Evolutionary conservation across 371 early-diverging fungal genomes (phyloP), one percentile per base, ranked within the genome.

Genomic region (Syncephalastrum sp.): DNA sequence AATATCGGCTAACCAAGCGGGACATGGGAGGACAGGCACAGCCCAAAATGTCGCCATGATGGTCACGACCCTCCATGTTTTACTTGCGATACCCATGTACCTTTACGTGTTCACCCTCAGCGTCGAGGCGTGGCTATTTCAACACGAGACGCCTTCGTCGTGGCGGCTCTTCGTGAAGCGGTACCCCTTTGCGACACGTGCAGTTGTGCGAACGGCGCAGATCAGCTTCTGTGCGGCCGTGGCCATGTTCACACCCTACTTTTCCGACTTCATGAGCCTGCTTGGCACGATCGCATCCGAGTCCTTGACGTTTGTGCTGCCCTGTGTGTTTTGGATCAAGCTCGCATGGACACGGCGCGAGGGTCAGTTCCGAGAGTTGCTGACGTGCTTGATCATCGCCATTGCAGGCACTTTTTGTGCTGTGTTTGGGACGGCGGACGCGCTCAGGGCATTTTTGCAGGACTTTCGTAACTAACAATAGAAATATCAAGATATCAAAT

Each of bases 241-340:
- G 45, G 91, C 93, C 14, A 70, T 91, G 64, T 72, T 84, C 53
- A 74, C 93, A n/a, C 91, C 93, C 0, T 89, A 82, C 67, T 92
- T 94, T 63, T 82, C 86, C 29, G 87, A 90, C 63, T 77, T 92
- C 52, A 90, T 93, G 88, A 79, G 85, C 8, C 67, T 94, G 45
- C 60, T 94, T 21, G 93, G 95, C 8, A 90, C 92, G 5, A 56
- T 92, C n/a, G 81, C 88, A 15, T 86, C 83, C 29, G 87, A 86
- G 43, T 70, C 85, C 59, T 75, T 92, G 45, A 84, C 91, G 12
- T 93, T 93, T 68, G 84, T 95, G 16, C 75, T 93, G 50, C 95
- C 95, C 0, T 79, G 89, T 19, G 60, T 90, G 16, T 92, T 88
- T 66, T 88, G 91, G 70, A 69, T 89, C 21, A 82, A 84, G 60